Evolutionary conservation across 805 yeast species (phyloP).

Genomic region (Spathaspora hagerdaliae): DNA sequence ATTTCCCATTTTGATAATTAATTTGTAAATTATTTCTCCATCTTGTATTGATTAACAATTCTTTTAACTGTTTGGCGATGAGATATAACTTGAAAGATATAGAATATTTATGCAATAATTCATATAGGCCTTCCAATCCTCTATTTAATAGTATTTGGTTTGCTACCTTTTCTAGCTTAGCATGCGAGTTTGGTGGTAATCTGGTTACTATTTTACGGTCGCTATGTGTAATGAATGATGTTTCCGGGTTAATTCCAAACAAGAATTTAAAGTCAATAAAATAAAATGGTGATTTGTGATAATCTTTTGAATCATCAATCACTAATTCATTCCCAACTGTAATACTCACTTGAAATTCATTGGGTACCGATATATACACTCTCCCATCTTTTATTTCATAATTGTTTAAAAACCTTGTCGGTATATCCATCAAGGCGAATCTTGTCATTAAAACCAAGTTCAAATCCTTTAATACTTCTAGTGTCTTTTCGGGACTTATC

Average conservation of each 20-base stretch:
- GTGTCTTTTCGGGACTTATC: slow-evolving; percentile 52
- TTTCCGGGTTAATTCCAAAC: slow-evolving; percentile 44
- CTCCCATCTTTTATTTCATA: slow-evolving; percentile 75
- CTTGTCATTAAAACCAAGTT: slow-evolving; percentile 71
- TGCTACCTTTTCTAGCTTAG: slow-evolving; percentile 50
- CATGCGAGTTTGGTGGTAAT: slow-evolving; percentile 27
- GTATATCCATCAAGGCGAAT: slow-evolving; percentile 68
- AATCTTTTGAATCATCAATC: slow-evolving; percentile 47
- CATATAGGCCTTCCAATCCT: slow-evolving; percentile 52
- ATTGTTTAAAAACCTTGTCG: slow-evolving; percentile 52
- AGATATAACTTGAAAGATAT: slow-evolving; percentile 62
- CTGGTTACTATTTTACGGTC: slow-evolving; percentile 22
- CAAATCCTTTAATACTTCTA: slow-evolving; percentile 61
- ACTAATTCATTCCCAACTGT: slow-evolving; percentile 63
- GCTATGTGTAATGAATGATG: slow-evolving; percentile 25
- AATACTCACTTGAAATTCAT: slow-evolving; percentile 58
- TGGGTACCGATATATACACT: slow-evolving; percentile 56
- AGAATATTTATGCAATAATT: slow-evolving; percentile 54
- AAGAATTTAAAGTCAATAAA: slow-evolving; percentile 72
- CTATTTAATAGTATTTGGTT: slow-evolving; percentile 47
- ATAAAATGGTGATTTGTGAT: slow-evolving; percentile 57
- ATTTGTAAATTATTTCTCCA: slow-evolving; percentile 64
- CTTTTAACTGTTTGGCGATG: slow-evolving; percentile 53
- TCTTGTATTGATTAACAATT: slow-evolving; percentile 38
- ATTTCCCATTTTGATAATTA: slow-evolving; percentile 50